These are phyloP conservation scores for Gyrodon lividus DNA, from an alignment of 768 basidiomycete genomes.

Conservation along the genomic window DNA sequence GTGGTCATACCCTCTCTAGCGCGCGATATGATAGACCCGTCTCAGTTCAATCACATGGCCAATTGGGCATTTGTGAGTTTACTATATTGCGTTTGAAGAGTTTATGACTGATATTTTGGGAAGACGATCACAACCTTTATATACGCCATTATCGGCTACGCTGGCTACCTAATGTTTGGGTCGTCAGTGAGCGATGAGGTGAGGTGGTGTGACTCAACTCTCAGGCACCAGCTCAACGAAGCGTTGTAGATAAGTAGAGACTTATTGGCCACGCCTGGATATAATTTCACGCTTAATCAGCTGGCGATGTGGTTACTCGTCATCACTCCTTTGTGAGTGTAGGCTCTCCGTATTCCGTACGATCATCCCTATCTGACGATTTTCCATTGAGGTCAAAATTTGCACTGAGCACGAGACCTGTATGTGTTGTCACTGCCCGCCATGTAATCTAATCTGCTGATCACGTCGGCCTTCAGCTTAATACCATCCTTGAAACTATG, in stretches of 20 bases:
- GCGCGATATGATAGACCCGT: constrained; percentile 84
- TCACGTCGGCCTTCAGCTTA: constrained; percentile 49
- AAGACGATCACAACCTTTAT: constrained; percentile 63
- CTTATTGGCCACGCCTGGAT: constrained; percentile 69
- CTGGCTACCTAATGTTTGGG: constrained; percentile 93
- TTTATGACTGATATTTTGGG: neutral
- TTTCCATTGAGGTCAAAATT: constrained; percentile 69
- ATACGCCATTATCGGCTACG: constrained; percentile 67
- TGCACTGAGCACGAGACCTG: constrained; percentile 78
- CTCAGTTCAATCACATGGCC: constrained; percentile 77
- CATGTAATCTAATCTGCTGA: neutral
- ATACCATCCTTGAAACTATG: constrained; percentile 76
- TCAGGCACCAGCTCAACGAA: neutral
- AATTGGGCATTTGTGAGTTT: constrained; percentile 79
- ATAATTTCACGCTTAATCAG: constrained; percentile 67
- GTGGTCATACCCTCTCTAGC: constrained; percentile 89
- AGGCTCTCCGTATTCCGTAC: neutral
- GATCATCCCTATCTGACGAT: constrained; percentile 15
- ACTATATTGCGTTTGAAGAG: neutral
- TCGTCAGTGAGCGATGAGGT: constrained; percentile 78
- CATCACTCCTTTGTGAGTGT: constrained; percentile 68
- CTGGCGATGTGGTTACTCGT: constrained; percentile 87
- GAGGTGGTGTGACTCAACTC: constrained; percentile 14
- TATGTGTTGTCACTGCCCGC: constrained; percentile 32
- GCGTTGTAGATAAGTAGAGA: constrained; percentile 73